Base-by-base conservation (phyloP, 208 protist species). In the Wallacemonas sp. region DNA sequence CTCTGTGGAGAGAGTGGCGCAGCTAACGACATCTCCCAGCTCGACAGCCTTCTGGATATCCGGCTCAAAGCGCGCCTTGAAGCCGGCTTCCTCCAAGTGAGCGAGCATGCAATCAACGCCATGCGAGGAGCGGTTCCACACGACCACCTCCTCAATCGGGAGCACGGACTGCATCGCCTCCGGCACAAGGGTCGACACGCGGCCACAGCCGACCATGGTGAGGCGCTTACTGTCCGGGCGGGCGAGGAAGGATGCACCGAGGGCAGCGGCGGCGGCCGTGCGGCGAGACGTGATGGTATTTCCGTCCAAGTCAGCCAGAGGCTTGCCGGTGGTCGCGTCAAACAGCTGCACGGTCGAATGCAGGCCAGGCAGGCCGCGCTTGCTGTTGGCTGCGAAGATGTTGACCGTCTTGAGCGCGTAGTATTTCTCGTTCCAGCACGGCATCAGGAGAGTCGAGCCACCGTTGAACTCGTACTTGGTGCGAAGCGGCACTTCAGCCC, bases 391-490 rank as follows among this genome's bases (percentile, higher is more conserved):
- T 2, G 68, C 30, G 41, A 62, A 30, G 3, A 81, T 47, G 26
- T 55, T 63, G 14, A 84, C 39, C 16, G 77, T 33, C 27, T 75
- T 75, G 21, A 66, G 1, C 44, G 38, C 61, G 46, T 66, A 66
- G 43, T 66, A 66, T n/a, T 66, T 66, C 29, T 66, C 36, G 61
- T 66, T 55, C 61, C 61, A 66, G 11, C 38, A 41, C 30, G 61
- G 61, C 61, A 66, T 66, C 17, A 66, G 21, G 19, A 66, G 61
- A 5, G 61, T 55, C 23, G 26, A 52, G 39, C 61, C 61, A 2
- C 30, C 19, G 61, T 49, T 49, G 41, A 66, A 38, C 39, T 52
- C 46, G 61, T 66, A 47, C 41, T 34, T 66, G 61, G 41, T 41
- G n/a, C 61, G 61, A 5, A 66, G 44, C 4, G 61, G 61, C 0